Evolutionary conservation across 2,329 filamentous ascomycete genomes (phyloP), one percentile per base, ranked within the genome.

Genomic region (Trematosphaeria pertusa): DNA sequence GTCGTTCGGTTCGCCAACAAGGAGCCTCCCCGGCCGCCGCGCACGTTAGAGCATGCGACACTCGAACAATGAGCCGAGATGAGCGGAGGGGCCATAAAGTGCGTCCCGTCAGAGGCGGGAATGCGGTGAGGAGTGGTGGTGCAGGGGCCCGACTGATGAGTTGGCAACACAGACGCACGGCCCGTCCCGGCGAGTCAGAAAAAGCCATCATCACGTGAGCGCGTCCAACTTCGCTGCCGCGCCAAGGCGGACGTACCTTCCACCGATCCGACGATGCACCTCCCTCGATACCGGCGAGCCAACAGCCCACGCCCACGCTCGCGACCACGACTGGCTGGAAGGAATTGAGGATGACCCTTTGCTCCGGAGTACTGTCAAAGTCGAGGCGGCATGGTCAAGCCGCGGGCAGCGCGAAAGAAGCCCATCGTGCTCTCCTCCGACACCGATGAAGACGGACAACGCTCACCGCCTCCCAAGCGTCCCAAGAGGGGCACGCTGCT

Each of bases 331-430:
- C 50, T 56, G 51, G 55, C 50, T 32, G 32, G 19, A 26, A 38
- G 6, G 39, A 35, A 43, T 42, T 37, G 55, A 69, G 58, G 50
- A 72, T 72, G 69, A 58, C 48, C 58, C 45, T 52, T 56, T 58
- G 58, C 51, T 49, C 49, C 46, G 39, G 47, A 38, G 15, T 28
- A 31, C 37, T 17, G 33, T 24, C 47, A 38, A 50, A 52, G 19
- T 59, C 38, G 58, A 59, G 56, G 63, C 65, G 67, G 64, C 60
- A 74, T 74, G 71, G 69, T 55, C 47, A 69, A 66, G 64, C 66
- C 65, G 62, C 67, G 70, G 46, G 66, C 68, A 37, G 54, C 67
- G 39, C 65, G 64, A 41, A 69, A 67, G 58, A 63, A 69, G 62
- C 67, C 67, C 43, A 50, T 70, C 26, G 68, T 73, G 48, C 55